phyloP scores from a whole-genome alignment of 257 asterid species.

The Striga asiatica region DNA sequence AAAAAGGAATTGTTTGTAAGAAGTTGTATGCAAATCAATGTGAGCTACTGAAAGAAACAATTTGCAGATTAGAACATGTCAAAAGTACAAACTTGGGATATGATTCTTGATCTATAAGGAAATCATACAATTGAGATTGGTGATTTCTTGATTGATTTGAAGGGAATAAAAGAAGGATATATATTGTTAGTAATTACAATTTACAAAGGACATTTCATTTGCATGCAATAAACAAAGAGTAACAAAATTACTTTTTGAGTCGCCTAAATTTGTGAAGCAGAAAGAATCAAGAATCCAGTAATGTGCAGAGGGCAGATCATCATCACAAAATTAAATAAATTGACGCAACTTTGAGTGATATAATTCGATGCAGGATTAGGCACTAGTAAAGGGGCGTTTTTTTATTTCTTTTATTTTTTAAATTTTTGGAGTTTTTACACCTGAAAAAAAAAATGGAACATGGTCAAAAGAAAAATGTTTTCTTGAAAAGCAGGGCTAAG shows the following conservation, averaged over 20 bases:
- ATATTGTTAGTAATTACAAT: not conserved
- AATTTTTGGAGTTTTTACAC: slow-evolving; percentile 40
- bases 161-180: not conserved
- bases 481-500: slow-evolving; percentile 23
- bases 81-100: too few relatives aligned
- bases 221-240: not conserved
- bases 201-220: not conserved
- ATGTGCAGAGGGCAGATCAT: not conserved
- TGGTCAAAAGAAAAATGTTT: not conserved
- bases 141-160: not conserved
- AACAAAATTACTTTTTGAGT: not conserved
- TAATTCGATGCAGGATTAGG: slow-evolving; percentile 18
- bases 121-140: too few relatives aligned
- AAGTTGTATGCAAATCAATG: too few relatives aligned
- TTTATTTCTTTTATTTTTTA: too few relatives aligned
- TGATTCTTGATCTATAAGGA: too few relatives aligned
- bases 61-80: too few relatives aligned
- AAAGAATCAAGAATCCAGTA: slow-evolving; percentile 12
- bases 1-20: too few relatives aligned
- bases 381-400: slow-evolving; percentile 13
- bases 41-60: too few relatives aligned
- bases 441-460: slow-evolving; percentile 1
- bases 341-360: not conserved
- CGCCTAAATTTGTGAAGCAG: slow-evolving; percentile 23
- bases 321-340: slow-evolving; percentile 6